A percentile compares a stretch with the other conserved stretches of the same genome.
Evolutionary conservation across 345 rosid species (phyloP).

Genomic region (Stellera chamaejasme): DNA sequence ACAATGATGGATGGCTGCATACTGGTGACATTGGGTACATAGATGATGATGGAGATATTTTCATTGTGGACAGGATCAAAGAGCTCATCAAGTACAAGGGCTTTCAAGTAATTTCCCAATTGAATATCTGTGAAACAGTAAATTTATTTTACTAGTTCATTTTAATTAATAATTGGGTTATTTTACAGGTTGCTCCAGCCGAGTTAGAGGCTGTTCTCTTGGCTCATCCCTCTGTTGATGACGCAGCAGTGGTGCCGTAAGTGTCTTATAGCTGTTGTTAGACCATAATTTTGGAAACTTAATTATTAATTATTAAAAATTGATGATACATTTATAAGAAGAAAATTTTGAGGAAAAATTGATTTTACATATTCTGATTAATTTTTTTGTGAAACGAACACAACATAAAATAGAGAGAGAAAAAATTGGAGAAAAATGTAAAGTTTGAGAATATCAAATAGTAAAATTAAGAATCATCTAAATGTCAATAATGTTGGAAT

Average conservation of each 20-base stretch:
- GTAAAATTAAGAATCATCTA: too few relatives aligned
- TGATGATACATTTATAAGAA: too few relatives aligned
- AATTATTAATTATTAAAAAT: too few relatives aligned
- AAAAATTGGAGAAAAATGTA: too few relatives aligned
- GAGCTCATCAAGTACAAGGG: constrained; percentile 94
- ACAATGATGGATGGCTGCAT: constrained; percentile 79
- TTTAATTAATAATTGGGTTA: background rate
- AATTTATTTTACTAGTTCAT: background rate
- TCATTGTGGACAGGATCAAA: constrained; percentile 90
- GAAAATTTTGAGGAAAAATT: too few relatives aligned
- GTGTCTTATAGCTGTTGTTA: constrained; percentile 9
- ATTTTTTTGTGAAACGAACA: too few relatives aligned
- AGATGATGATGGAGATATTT: constrained; percentile 85
- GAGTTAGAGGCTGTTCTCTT: constrained; percentile 84
- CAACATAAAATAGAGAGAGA: too few relatives aligned
- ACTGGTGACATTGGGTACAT: constrained; percentile 88
- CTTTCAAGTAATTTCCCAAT: constrained; percentile 51
- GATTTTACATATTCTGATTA: too few relatives aligned
- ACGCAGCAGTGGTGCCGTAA: constrained; percentile 91
- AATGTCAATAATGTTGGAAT: too few relatives aligned
- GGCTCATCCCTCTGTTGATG: constrained; percentile 63
- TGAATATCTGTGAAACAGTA: background rate
- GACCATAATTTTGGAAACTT: too few relatives aligned
- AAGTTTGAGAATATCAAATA: too few relatives aligned
- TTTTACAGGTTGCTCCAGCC: constrained; percentile 77